phyloP scores from a whole-genome alignment of 208 protist species.

The Phytomonas francai region DNA sequence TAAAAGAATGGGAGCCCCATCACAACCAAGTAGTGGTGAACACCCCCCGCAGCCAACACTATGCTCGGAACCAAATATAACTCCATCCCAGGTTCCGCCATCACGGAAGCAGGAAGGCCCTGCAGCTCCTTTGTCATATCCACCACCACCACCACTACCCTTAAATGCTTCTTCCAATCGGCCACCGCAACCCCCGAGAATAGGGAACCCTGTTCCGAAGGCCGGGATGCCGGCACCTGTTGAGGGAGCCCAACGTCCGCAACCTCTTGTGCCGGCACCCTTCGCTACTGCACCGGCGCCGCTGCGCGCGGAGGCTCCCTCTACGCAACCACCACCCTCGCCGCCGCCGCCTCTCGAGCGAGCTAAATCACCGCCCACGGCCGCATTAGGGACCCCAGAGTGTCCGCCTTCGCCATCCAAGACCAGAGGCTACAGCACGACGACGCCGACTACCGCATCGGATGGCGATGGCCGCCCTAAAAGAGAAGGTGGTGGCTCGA shows the following conservation, averaged over 20 bases:
- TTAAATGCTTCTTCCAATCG: not conserved
- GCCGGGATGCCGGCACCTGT: not conserved
- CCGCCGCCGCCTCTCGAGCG: not conserved
- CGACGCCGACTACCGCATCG: not conserved
- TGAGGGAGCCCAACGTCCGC: not conserved
- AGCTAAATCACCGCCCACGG: conserved; percentile 1
- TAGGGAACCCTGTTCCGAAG: conserved; percentile 2
- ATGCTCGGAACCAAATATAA: not conserved
- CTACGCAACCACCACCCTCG: not conserved
- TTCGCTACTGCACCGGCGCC: conserved; percentile 6
- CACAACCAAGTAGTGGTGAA: not conserved
- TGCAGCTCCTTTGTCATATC: not conserved
- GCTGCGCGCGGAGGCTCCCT: conserved; percentile 3
- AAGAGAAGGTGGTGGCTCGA: not conserved
- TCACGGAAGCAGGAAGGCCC: not conserved
- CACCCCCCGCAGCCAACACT: not conserved
- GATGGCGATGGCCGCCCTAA: not conserved
- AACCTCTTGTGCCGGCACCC: conserved; percentile 11
- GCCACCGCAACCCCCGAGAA: not conserved
- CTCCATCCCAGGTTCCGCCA: not conserved
- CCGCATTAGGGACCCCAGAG: not conserved
- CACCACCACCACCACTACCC: not conserved
- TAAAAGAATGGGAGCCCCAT: not conserved
- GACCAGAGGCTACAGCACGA: not conserved
- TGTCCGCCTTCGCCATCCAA: not conserved